Evolutionary conservation across 73 alveolate species (phyloP).

Genomic region (Blepharisma stoltei): DNA sequence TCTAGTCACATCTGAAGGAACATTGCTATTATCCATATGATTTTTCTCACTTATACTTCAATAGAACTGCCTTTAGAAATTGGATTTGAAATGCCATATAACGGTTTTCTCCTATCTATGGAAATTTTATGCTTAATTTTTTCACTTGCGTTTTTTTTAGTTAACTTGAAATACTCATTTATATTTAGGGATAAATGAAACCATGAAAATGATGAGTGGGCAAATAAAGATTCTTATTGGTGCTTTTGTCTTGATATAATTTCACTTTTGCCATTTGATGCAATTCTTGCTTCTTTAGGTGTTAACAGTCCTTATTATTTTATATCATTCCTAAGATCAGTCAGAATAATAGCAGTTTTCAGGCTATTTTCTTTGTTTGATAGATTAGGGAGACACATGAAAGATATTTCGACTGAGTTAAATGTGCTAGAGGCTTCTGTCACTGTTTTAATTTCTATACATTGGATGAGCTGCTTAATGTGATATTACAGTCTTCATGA

Average conservation of each 20-base stretch:
- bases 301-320: neutral
- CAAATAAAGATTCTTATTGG: slow-evolving; percentile 20
- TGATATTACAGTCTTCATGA: slow-evolving; percentile 26
- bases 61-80: slow-evolving; percentile 43
- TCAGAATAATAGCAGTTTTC: slow-evolving; percentile 36
- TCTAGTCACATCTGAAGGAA: slow-evolving; percentile 2
- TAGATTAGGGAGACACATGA: slow-evolving; percentile 33
- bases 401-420: slow-evolving; percentile 17
- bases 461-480: slow-evolving; percentile 58
- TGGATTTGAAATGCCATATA: slow-evolving; percentile 35
- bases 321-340: slow-evolving; percentile 26
- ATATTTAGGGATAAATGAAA: slow-evolving; percentile 29
- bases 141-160: slow-evolving; percentile 23
- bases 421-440: slow-evolving; percentile 38
- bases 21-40: slow-evolving; percentile 34
- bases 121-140: slow-evolving; percentile 37
- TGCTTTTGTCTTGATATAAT: slow-evolving; percentile 44
- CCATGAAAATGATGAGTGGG: slow-evolving; percentile 28
- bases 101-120: neutral
- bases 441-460: slow-evolving; percentile 42
- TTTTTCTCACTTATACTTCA: slow-evolving; percentile 40
- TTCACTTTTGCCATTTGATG: slow-evolving; percentile 48
- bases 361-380: slow-evolving; percentile 31
- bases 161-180: slow-evolving; percentile 46
- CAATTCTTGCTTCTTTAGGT: slow-evolving; percentile 35